Base-by-base conservation (phyloP, 2,329 filamentous ascomycete species). In the Biscogniauxia sp. region DNA sequence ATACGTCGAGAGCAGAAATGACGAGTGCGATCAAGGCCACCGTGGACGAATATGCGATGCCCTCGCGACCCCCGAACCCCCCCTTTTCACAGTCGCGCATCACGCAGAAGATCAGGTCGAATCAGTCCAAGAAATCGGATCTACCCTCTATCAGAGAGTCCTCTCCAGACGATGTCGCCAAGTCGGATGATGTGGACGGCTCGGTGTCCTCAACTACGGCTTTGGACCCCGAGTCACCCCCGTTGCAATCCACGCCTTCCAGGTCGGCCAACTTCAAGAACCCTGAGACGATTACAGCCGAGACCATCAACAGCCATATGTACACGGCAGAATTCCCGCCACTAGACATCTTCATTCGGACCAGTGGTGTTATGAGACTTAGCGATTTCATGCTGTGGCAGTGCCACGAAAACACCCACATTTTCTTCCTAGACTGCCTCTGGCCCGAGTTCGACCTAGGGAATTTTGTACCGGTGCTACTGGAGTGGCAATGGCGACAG, bases 361-460 rank as follows among this genome's bases (percentile, higher is more conserved):
- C 95, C 4, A 97, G 93, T 64, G 94, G 93, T 26, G 95, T 99
- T 15, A 90, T 93, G 75, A 85, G 95, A 54, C 80, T 99, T 61
- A 97, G 93, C 72, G 95, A 99, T 74, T 99, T 98, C 70, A 95
- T 99, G 93, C 87, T 99, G 37, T 99, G 95, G 95, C 95, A 99
- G 77, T 95, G 92, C 70, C 93, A 98, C 72, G 87, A 97, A 72
- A 83, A 94, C 65, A 97, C 95, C 0, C 90, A 96, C 62, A 90
- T 99, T 65, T 92, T 96, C 61, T 99, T 98, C 73, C 78, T 97
- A 59, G 86, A 96, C 69, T 95, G 92, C 66, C 81, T 97, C 64
- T 99, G 95, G 95, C 95, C 95, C 1, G 92, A 97, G 64, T 97
- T 99, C 69, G 93, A 96, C 73, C 82, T 99, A 4, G 94, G 93